Evolutionary conservation across 306 rosid species (phyloP), one percentile per base, ranked within the genome.

Genomic region (Pyrus communis): DNA sequence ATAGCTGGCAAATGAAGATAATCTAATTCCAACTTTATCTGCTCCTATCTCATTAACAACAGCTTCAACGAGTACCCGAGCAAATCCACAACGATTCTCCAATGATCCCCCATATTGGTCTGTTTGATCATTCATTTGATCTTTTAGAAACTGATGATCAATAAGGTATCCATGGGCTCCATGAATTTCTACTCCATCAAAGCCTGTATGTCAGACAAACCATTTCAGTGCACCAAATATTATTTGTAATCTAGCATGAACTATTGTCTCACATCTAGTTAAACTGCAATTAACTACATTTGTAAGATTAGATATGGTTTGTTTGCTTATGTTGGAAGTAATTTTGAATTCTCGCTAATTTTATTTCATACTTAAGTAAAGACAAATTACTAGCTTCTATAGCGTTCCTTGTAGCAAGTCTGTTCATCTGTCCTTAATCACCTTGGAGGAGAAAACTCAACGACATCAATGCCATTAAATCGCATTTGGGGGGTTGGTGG

Each of bases 351-450:
- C 27, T 61, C 4, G 10, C n/a, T 5, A 28, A 63, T 17, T 54
- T n/a, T 12, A 33, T 31, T 54, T 33, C 31, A 3, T 54, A 31
- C 12, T 11, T n/a, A 54, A 19, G 7, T 13, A 6, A 22, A 11
- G 21, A 35, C 27, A 64, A 75, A 42, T 78, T 77, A 91, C 97
- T 95, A 60, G 95, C 97, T 89, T 91, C 87, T 4, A 91, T 91
- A 27, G 90, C 93, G 73, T 86, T 89, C 66, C 82, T 86, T 27
- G 90, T 87, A 8, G 90, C 93, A 33, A 74, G 78, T 75, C 90
- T 82, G 68, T 86, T 92, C 96, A 28, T 90, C 91, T 0, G 88
- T 82, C 49, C 86, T 78, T 11, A 92, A 49, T 14, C 86, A 80
- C 81, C 93, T 75, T 6, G 96, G 96, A 21, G 90, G 91, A 13